Evolutionary conservation across 163 green algal genomes (phyloP), one percentile per base, ranked within the genome.

Genomic region (Chlamydomonas reinhardtii): DNA sequence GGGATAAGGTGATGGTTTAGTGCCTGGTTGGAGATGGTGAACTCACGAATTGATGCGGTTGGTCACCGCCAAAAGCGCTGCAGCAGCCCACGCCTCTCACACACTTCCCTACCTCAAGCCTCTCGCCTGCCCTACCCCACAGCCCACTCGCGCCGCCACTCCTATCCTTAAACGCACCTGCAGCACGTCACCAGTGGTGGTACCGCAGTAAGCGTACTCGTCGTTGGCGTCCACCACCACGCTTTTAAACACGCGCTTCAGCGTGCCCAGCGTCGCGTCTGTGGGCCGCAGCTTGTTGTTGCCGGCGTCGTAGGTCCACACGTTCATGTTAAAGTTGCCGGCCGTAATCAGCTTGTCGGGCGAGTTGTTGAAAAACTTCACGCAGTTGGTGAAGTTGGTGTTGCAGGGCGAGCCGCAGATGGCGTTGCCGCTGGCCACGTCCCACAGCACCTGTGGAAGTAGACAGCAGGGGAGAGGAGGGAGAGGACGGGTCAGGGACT

Each of bases 381-480:
- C 89, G 34, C 77, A 93, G 12, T 92, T 66, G 5, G 94, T 94
- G 91, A 96, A 94, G 72, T 96, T 91, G 76, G 75, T 92, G 83
- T 92, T 74, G 32, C 92, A 95, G 37, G 96, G 94, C 79, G 77
- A 94, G 82, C 95, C 95, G 85, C 96, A 98, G 71, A 98, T 94
- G 22, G 95, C 93, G 61, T 94, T 90, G 27, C 95, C 95, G 19
- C 82, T 94, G 43, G 90, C 83, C 20, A 98, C 94, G 76, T 98
- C 92, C 96, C 96, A 98, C 31, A 98, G 86, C 52, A 96, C 94
- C 93, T 96, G 89, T 17, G 14, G 48, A 17, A 14, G 48, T 17
- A 22, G 6, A 56, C 14, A 56, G n/a, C n/a, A n/a, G n/a, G n/a
- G n/a, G n/a, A n/a, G n/a, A 56, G 48, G 48, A 56, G 48, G 48